Evolutionary conservation across 495 filamentous ascomycete species (phyloP), one percentile per base, ranked within the genome.

Genomic region (Baudoinia panamericana): DNA sequence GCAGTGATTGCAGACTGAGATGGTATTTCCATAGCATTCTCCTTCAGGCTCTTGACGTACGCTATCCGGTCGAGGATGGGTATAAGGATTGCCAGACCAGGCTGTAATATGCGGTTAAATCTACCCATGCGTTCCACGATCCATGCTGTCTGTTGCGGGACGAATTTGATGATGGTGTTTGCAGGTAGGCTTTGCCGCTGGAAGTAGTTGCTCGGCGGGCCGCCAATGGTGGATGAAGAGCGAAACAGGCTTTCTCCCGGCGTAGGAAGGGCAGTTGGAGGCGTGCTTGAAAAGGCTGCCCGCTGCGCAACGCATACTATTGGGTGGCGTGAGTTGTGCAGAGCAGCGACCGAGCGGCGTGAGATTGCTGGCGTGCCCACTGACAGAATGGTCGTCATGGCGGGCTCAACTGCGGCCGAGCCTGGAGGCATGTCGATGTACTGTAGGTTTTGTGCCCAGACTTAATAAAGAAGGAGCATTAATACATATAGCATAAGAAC

Each of bases 111-210:
- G 18, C 84, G 71, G 63, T 84, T 74, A 67, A 90, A 97, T 57
- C 86, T 88, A 34, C 90, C 90, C 90, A 97, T 97, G 46, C 90
- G 84, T 65, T 97, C 92, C 27, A 97, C 90, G 43, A 97, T 85
- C 92, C 92, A 97, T 66, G 90, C 92, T 40, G 88, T 94, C 66
- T 96, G 90, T 62, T 97, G 92, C 8, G 92, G 90, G 20, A 97
- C 92, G 66, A 97, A 97, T 40, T 87, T 84, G 48, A 97, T 71
- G 50, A 97, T 69, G 18, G 92, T 96, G 64, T 96, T 97, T 40
- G 86, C 80, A 17, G 90, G 90, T 19, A 93, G 67, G 12, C 69
- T 59, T 33, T 68, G 60, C 25, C 71, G 70, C 52, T 71, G 73
- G 48, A 77, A 71, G 58, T 79, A 80, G 13, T 60, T 55, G 16